Base-by-base conservation (phyloP, 306 rosid genomes). In the Abrus precatorius region DNA sequence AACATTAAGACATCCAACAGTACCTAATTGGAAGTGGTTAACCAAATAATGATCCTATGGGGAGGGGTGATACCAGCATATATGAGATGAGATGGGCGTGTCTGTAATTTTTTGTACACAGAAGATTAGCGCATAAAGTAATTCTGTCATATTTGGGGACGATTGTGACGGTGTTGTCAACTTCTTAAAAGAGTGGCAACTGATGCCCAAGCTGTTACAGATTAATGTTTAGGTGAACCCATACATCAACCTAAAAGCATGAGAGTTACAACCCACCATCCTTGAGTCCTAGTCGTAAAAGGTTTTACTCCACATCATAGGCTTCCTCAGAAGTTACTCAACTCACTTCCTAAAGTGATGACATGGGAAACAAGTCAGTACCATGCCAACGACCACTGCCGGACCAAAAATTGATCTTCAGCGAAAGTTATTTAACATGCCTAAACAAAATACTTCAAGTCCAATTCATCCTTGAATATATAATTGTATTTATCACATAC, bases 201-300 rank as follows among this genome's bases (percentile, higher is more conserved):
- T 66, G 44, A 74, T 65, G 61, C 53, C 49, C 55, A 13, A 57
- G 72, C 72, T 47, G 30, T 36, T 30, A 20, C 36, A 7, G 36
- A 30, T 53, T 72, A 20, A 20, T 2, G 63, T 70, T 83, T 72
- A 63, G 80, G 72, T 83, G 72, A 83, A 78, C 12, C 43, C 32
- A 65, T 56, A 57, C 50, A 78, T 73, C 80, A 78, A 48, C 67
- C 47, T 65, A 28, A 45, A 78, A 78, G 11, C 13, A 34, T 64
- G 86, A 78, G 70, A 72, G 76, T 14, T 64, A 66, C 67, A 13
- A 40, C 40, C 44, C 77, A 84, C 80, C 86, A 33, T 9, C 30
- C 28, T 45, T 6, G 27, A 50, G 43, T 63, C 73, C 28, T 41
- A 53, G 48, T 45, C 32, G 32, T 77, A 33, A 75, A 66, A 53